Base-by-base conservation (phyloP, 805 yeast species). In the Saturnispora ahearnii region DNA sequence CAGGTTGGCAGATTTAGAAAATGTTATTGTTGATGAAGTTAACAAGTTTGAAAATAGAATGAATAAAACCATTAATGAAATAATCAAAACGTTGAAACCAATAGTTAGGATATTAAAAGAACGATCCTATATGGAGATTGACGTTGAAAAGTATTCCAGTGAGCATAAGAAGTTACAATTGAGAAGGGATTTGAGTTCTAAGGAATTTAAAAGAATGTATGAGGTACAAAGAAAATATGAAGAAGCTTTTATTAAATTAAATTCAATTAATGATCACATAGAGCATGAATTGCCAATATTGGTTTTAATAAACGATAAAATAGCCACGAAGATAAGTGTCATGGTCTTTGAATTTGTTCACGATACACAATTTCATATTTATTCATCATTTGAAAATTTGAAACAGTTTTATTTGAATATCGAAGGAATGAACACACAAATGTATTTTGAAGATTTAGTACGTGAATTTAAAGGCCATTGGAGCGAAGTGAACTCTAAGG, bases 251-350 rank as follows among this genome's bases (percentile, higher is more conserved):
- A 64, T 51, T 58, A 71, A 57, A 45, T 76, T 71, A 55, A 70
- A 71, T 2, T 44, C 52, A 10, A 53, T 69, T 33, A 75, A 77
- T 57, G 53, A 57, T 4, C 46, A 55, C 3, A 62, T 79, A 52
- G 75, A 76, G 50, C 51, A 50, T 30, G 84, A 78, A 40, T 56
- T 80, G 1, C 82, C 83, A 0, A 45, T 52, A 3, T 73, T 77
- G 44, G 65, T 73, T 49, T 50, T 61, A 6, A 58, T 72, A 10
- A 60, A 72, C 0, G 51, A 62, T 3, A 44, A 56, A 12, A 57
- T 72, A 24, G 57, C 71, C 37, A 57, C 60, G 24, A 69, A 68
- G 10, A 10, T 36, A 36, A 18, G 40, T 5, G 21, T 36, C 2
- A 36, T 36, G 12, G 24, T 36, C 4, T 44, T 73, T 4, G 62